Base-by-base conservation (phyloP, 441 rosid species). In the California macrophylla region DNA sequence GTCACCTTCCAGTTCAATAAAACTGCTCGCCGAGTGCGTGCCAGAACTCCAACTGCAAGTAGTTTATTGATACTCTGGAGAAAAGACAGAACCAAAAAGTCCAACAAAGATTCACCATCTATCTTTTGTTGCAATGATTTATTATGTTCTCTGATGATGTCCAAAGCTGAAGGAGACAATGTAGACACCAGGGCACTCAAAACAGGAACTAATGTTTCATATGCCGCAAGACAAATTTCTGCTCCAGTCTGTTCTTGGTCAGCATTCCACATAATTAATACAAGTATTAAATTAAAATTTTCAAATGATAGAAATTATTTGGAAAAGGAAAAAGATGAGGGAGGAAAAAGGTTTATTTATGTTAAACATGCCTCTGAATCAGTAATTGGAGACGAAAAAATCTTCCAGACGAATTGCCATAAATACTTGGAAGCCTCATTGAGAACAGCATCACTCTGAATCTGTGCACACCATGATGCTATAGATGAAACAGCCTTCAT, bases 1-100 rank as follows among this genome's bases (percentile, higher is more conserved):
- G 69, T 85, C 78, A 94, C 98, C 97, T 94, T 94, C 89, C 88
- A 86, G 68, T 88, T 88, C 72, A 91, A 85, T 69, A 94, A 80
- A 80, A 89, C 83, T 68, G 97, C 92, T 66, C 87, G 82, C 68
- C 98, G 90, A 77, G 85, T 71, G 68, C 96, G 86, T 64, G 82
- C 90, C 75, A 94, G 73, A 65, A 80, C 80, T 78, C 91, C 89
- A 74, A 87, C 81, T 54, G 84, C 84, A 66, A 91, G 89, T 77
- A 94, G 91, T 73, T 80, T 71, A 78, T 94, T 89, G 75, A 89
- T 76, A 82, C 85, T 84, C 70, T 76, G 83, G 80, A 90, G 89
- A 75, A 94, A 90, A 71, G 85, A 77, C 47, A 85, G 79, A 72
- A 86, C 78, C 85, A 87, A 79, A 29, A 77, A 75, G 83, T 90